Conservation (phyloP, 257 asterid genomes). For the Solanum ahanhuiri region DNA sequence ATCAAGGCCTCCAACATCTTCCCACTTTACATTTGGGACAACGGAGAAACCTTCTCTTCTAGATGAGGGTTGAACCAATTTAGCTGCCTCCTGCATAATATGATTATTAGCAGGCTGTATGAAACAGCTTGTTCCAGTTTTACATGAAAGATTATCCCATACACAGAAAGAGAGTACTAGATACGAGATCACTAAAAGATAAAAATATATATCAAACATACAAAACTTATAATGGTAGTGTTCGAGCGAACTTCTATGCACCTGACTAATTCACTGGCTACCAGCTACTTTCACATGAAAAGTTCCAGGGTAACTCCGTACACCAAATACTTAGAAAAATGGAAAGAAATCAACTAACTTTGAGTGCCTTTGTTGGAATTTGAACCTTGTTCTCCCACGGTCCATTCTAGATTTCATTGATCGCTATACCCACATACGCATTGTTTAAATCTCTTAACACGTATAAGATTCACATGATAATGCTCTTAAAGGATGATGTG, state of each 20-base stretch:
- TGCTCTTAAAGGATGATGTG: background rate
- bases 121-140: background rate
- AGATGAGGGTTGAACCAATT: slow-evolving; percentile 73
- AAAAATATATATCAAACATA: background rate
- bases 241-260: background rate
- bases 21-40: slow-evolving; percentile 79
- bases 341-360: background rate
- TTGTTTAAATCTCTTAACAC: background rate
- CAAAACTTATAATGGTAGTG: background rate
- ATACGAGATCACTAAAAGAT: too few species aligned
- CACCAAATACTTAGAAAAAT: background rate
- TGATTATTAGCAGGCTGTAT: background rate
- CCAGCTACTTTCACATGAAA: background rate
- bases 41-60: slow-evolving; percentile 85
- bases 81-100: slow-evolving; percentile 61
- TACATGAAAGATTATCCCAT: background rate
- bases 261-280: background rate
- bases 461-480: background rate
- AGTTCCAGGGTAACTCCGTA: background rate
- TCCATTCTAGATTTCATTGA: background rate
- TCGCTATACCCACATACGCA: background rate
- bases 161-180: background rate
- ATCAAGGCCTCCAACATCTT: slow-evolving; percentile 83
- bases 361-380: background rate
- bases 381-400: background rate